phyloP scores from a whole-genome alignment of 768 basidiomycete genomes.

The Leccinum ochraceum region DNA sequence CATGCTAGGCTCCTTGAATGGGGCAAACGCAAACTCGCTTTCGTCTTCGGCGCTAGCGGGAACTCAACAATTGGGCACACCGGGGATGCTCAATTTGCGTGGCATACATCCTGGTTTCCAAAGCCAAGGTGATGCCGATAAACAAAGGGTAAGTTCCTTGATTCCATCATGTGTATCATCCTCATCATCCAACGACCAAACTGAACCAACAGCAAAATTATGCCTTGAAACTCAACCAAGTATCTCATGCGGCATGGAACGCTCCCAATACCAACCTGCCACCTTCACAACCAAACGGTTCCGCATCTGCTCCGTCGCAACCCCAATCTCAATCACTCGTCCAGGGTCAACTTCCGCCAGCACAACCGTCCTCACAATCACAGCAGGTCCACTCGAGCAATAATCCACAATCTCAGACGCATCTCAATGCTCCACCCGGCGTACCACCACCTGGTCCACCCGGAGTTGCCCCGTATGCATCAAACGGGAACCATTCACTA shows the following conservation, averaged over 20 bases:
- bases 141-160: constrained; percentile 56
- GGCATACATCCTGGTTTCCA: constrained; percentile 47
- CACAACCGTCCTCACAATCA: constrained; percentile 31
- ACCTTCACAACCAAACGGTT: constrained; percentile 32
- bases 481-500: constrained; percentile 39
- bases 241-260: constrained; percentile 64
- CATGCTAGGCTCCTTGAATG: constrained; percentile 51
- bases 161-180: not conserved
- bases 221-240: constrained; percentile 63
- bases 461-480: constrained; percentile 35
- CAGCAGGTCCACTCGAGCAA: constrained; percentile 37
- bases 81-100: constrained; percentile 65
- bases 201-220: constrained; percentile 51
- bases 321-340: constrained; percentile 24
- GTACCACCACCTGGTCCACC: constrained; percentile 44
- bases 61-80: constrained; percentile 53
- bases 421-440: constrained; percentile 55
- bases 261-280: constrained; percentile 52
- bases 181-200: not conserved
- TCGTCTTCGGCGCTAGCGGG: constrained; percentile 37
- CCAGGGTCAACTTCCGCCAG: constrained; percentile 24
- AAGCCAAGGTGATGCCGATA: constrained; percentile 64
- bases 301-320: constrained; percentile 22
- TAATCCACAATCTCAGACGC: constrained; percentile 37
- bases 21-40: constrained; percentile 17